Conservation (phyloP, 2,329 filamentous ascomycete genomes). For the Apiospora malaysiana region DNA sequence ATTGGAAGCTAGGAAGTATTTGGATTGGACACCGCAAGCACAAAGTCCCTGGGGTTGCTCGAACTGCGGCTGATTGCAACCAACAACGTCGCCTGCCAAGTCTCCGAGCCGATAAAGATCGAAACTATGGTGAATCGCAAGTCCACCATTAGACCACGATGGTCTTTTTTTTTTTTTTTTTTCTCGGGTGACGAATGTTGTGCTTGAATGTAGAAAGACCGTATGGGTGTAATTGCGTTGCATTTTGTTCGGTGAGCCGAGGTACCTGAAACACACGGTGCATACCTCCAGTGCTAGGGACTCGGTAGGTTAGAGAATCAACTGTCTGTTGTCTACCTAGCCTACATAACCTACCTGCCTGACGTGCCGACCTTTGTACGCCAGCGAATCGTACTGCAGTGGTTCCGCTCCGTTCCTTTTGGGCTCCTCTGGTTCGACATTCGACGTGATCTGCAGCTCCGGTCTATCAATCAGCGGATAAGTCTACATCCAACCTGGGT, state of each 20-base stretch:
- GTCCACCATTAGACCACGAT: not conserved
- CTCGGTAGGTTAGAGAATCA: not conserved
- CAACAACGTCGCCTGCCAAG: not conserved
- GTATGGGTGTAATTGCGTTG: not conserved
- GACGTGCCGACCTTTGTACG: not conserved
- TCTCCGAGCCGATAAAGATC: not conserved
- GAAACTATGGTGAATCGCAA: not conserved
- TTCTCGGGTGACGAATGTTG: not conserved
- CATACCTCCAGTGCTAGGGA: not conserved
- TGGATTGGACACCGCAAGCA: too few species aligned
- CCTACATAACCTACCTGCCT: not conserved
- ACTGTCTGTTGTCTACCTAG: not conserved
- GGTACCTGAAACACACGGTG: slow-evolving; percentile 12
- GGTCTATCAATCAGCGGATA: not conserved
- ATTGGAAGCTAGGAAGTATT: too few species aligned
- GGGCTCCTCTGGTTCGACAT: not conserved
- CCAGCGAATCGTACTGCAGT: not conserved
- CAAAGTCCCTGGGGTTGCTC: not conserved
- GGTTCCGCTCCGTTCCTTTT: not conserved
- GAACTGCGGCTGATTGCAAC: not conserved
- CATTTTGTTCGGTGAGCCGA: slow-evolving; percentile 10
- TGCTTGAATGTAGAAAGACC: not conserved
- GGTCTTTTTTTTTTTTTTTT: not conserved
- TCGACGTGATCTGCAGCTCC: slow-evolving; percentile 3
- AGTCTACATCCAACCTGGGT: not conserved